These are phyloP conservation scores for Fusarium sp. DNA, from an alignment of 2,329 filamentous ascomycete species.

Conservation along the genomic window DNA sequence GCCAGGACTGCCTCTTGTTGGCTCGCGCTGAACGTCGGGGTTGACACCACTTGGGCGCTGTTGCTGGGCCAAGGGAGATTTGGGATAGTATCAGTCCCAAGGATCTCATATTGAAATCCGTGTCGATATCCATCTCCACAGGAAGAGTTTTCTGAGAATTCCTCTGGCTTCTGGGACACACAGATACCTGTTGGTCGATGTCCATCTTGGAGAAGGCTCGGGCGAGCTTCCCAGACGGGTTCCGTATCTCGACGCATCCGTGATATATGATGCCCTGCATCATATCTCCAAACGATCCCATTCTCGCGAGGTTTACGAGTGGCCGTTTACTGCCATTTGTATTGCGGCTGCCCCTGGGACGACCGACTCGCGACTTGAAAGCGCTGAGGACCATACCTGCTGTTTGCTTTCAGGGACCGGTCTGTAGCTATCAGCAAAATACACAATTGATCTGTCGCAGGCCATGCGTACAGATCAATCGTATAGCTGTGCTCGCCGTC, in stretches of 20 bases:
- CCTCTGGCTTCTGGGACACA: neutral
- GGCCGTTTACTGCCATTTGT: neutral
- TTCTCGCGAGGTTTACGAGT: neutral
- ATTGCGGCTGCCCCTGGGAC: neutral
- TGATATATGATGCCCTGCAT: neutral
- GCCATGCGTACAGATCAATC: neutral
- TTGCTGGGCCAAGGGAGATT: neutral
- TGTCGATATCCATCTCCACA: neutral
- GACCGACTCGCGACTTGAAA: neutral
- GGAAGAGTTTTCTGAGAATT: neutral
- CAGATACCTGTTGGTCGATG: neutral
- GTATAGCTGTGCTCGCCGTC: neutral
- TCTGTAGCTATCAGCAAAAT: neutral
- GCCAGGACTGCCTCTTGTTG: neutral
- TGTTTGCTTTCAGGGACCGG: neutral
- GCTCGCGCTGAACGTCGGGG: neutral
- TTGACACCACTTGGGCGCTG: neutral
- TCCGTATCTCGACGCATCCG: neutral
- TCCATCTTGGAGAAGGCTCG: neutral
- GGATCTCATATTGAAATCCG: neutral
- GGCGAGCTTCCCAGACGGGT: neutral
- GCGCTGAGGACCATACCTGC: neutral
- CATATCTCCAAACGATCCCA: neutral
- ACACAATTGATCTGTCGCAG: neutral
- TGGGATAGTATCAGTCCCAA: neutral